Base-by-base conservation (phyloP, 2,329 filamentous ascomycete species). In the Colletotrichum destructivum region DNA sequence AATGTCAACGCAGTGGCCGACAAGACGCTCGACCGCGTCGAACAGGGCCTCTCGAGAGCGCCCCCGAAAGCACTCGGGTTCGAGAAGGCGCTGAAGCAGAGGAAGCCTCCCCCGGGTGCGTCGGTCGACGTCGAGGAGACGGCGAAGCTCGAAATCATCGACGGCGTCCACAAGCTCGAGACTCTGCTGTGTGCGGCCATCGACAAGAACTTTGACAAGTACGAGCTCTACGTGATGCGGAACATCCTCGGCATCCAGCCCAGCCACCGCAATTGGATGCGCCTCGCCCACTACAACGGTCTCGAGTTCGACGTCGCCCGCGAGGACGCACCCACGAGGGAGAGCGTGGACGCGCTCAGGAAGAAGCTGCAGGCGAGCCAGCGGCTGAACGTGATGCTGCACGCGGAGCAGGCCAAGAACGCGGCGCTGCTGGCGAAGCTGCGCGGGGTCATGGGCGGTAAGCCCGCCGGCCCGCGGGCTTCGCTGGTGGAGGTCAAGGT, bases 1-100 rank as follows among this genome's bases (percentile, higher is more conserved):
- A 93, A 93, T 66, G 91, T 98, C 82, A 99, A 98, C 85, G 94
- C 96, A 78, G 90, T 98, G 77, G 93, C 96, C 78, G 96, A 97
- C 83, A 93, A 93, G 81, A 95, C 94, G 65, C 91, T 98, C 78
- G 94, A 94, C 78, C 94, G 93, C 72, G 91, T 98, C 75, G 96
- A 98, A 82, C 90, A 91, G 66, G 94, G 94, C 1, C 90, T 99
- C 23, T 86, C 94, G 60, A 88, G 88, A 62, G 92, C 93, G 3
- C 90, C 93, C 1, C 93, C 95, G 0, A 87, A 91, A 35, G 88
- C 90, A 16, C 89, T 99, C 44, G 96, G 96, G n/a, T 98, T 98
- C 84, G 87, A 74, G 67, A 73, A 74, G 54, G 73, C 73, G 46
- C 47, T 74, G 23, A 73, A 72, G 8, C 62, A 79, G 31, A 80